Evolutionary conservation across 495 filamentous ascomycete genomes (phyloP).

Genomic region (Penicillium fimorum): DNA sequence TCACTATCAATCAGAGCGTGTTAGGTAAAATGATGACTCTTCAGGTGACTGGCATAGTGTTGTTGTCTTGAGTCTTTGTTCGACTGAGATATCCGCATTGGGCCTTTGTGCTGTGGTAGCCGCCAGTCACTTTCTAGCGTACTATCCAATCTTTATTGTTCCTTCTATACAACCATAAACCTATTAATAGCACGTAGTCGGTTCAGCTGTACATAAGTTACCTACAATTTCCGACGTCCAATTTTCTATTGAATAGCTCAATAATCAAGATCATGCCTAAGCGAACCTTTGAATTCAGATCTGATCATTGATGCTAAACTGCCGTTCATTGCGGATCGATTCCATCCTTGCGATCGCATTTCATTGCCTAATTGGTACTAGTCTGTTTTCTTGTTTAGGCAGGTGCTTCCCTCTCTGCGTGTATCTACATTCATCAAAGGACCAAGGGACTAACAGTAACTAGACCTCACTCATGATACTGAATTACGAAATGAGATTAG

Average conservation of each 20-base stretch:
- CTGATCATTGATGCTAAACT: background rate
- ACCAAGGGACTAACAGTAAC: background rate
- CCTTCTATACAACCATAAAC: background rate
- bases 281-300: background rate
- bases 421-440: background rate
- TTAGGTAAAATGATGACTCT: background rate
- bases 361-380: background rate
- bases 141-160: background rate
- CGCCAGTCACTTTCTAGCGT: background rate
- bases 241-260: background rate
- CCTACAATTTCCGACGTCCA: too few relatives aligned
- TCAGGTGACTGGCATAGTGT: background rate
- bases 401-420: background rate
- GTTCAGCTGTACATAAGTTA: slow-evolving; percentile 1
- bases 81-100: background rate
- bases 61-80: background rate
- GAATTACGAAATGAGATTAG: background rate
- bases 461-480: background rate
- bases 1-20: background rate
- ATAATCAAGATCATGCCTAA: background rate
- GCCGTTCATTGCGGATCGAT: background rate
- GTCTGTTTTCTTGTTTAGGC: background rate
- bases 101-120: background rate
- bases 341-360: background rate
- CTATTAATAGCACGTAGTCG: background rate